Conservation (phyloP, 768 basidiomycete genomes). For the Cubamyces sp. region DNA sequence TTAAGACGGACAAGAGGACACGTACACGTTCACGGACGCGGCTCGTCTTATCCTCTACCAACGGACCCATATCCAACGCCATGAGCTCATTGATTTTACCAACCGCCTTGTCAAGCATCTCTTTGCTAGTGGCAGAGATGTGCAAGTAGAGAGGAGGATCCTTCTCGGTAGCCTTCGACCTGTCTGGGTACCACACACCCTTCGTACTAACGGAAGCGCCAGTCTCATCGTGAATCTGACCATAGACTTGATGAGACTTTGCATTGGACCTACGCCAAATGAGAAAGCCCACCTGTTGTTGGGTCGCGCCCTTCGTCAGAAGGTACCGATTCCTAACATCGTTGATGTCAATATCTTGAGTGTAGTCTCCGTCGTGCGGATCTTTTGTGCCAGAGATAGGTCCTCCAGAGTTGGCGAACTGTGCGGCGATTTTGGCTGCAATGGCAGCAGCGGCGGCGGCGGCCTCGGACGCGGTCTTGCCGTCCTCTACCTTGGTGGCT, state of each 20-base stretch:
- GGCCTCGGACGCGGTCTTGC: slow-evolving; percentile 67
- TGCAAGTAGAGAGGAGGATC: slow-evolving; percentile 95
- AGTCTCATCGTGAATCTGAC: slow-evolving; percentile 87
- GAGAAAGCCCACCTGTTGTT: slow-evolving; percentile 69
- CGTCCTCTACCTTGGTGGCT: slow-evolving; percentile 51
- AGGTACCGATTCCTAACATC: slow-evolving; percentile 94
- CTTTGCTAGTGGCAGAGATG: slow-evolving; percentile 75
- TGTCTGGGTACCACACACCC: slow-evolving; percentile 96
- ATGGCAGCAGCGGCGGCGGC: slow-evolving; percentile 84
- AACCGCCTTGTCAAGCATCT: slow-evolving; percentile 66
- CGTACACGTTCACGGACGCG: slow-evolving; percentile 66
- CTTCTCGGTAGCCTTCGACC: slow-evolving; percentile 85
- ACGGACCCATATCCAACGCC: slow-evolving; percentile 72
- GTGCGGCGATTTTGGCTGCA: slow-evolving; percentile 93
- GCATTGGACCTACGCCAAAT: background rate
- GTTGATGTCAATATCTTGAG: slow-evolving; percentile 95
- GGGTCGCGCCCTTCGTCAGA: slow-evolving; percentile 91
- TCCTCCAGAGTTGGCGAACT: slow-evolving; percentile 57
- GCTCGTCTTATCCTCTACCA: slow-evolving; percentile 81
- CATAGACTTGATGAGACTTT: background rate
- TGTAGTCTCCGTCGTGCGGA: slow-evolving; percentile 78
- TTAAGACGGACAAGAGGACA: background rate
- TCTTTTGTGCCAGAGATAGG: slow-evolving; percentile 52
- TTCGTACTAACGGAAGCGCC: slow-evolving; percentile 93
- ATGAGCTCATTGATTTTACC: slow-evolving; percentile 77